A percentile compares a stretch with the other conserved stretches of the same genome.
phyloP scores from a whole-genome alignment of 1,139 yeast species.

The Casaregolazyma suthepensis region DNA sequence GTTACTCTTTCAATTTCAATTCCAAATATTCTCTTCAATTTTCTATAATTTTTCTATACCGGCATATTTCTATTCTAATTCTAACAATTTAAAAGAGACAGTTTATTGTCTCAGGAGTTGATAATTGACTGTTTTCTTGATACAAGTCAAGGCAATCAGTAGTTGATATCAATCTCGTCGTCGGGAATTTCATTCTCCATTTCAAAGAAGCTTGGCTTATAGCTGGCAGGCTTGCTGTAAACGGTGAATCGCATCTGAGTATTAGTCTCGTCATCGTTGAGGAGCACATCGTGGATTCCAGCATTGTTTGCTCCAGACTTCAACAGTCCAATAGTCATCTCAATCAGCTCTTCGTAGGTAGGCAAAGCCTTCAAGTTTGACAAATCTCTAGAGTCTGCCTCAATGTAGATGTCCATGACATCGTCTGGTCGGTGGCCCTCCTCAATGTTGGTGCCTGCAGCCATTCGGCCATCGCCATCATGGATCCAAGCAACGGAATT shows the following conservation, averaged over 20 bases:
- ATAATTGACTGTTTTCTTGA: background rate
- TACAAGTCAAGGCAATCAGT: background rate
- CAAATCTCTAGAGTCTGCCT: background rate
- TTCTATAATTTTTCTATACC: background rate
- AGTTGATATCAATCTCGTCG: background rate
- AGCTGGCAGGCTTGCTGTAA: background rate
- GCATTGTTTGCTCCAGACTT: background rate
- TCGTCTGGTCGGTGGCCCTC: background rate
- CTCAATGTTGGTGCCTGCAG: background rate
- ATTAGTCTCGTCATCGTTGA: background rate
- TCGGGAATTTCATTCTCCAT: background rate
- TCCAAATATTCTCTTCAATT: no score
- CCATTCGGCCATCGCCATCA: background rate
- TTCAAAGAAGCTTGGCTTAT: background rate
- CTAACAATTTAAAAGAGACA: background rate
- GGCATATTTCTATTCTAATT: background rate
- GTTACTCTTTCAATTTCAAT: background rate
- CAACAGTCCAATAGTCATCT: background rate
- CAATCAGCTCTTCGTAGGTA: background rate
- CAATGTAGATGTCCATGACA: background rate
- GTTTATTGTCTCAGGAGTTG: background rate
- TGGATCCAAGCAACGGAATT: background rate
- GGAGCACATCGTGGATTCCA: background rate
- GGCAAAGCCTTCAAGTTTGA: background rate
- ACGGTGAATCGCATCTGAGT: background rate